Base-by-base conservation (phyloP, 768 basidiomycete species). In the Auriscalpium orientale region DNA sequence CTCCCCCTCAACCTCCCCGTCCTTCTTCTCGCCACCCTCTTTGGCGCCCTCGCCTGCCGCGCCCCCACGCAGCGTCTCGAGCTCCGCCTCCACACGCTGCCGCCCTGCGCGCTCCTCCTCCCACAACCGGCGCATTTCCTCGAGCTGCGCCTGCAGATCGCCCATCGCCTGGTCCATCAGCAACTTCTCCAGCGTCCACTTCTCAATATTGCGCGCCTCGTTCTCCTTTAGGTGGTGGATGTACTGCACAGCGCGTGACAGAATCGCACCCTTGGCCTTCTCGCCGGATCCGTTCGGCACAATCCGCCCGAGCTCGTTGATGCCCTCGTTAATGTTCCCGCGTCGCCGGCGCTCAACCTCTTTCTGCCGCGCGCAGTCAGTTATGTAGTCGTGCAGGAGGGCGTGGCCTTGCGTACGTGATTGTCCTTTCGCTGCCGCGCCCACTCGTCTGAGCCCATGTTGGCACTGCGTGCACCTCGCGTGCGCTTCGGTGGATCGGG, bases 291-390 rank as follows among this genome's bases (percentile, higher is more conserved):
- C 89, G 62, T 85, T 89, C 4, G 95, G 95, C 10, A 98, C 86
- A 62, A 95, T 89, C 0, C 85, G 81, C 0, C 89, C 87, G 15
- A 98, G 84, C 63, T 90, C 88, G 65, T 89, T 92, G 74, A 99
- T 97, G 0, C 95, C 95, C 59, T 95, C 89, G 71, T 95, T 97
- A 72, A 99, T 98, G 62, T 93, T 93, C 16, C 94, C 94, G 48
- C 95, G 79, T 53, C 95, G 86, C 38, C 92, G 83, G 53, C 95
- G 88, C 70, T 99, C 95, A 12, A 98, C 94, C 74, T 98, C 94
- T 91, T 98, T 98, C 95, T 98, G 73, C 51, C 60, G 13, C 7
- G 34, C 22, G n/a, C 37, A 33, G 57, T 20, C 55, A 53, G 12
- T 33, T 40, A 52, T 15, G 21, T 43, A 51, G 46, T 55, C 4